phyloP scores from a whole-genome alignment of 2,329 filamentous ascomycete species.

The Lachnellula hyalina region DNA sequence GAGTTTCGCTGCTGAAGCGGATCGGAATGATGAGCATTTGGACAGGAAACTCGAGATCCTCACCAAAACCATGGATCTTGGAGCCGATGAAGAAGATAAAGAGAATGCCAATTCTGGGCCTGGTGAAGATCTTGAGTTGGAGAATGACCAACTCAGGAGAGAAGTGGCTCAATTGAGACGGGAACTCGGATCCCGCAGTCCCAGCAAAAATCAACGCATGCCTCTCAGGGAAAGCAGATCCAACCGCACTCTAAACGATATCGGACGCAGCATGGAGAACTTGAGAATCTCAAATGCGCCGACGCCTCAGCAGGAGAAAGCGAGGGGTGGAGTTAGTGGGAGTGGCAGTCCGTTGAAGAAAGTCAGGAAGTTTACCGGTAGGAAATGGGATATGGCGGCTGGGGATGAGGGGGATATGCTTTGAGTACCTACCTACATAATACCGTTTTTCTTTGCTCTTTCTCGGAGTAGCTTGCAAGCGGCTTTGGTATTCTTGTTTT shows the following conservation, averaged over 20 bases:
- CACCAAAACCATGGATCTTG: slow-evolving; percentile 43
- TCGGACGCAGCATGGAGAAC: slow-evolving; percentile 10
- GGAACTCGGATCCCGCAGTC: slow-evolving; percentile 52
- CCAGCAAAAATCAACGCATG: slow-evolving; percentile 23
- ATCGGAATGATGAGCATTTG: slow-evolving; percentile 76
- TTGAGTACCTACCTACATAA: not conserved
- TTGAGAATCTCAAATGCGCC: slow-evolving; percentile 6
- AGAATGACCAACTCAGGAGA: slow-evolving; percentile 64
- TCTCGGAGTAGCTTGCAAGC: too few species aligned
- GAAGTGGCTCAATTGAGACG: slow-evolving; percentile 62
- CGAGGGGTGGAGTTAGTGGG: not conserved
- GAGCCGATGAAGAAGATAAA: slow-evolving; percentile 47
- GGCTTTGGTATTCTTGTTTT: too few species aligned
- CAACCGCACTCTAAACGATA: not conserved
- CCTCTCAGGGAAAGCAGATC: slow-evolving; percentile 9
- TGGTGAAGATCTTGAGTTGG: slow-evolving; percentile 57
- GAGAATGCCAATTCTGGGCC: slow-evolving; percentile 41
- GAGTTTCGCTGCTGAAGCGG: slow-evolving; percentile 71
- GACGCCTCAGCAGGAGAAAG: not conserved
- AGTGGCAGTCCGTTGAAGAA: slow-evolving; percentile 24
- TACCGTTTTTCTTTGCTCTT: too few species aligned
- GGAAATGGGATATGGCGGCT: slow-evolving; percentile 29
- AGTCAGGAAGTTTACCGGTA: slow-evolving; percentile 25
- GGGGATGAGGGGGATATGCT: slow-evolving; percentile 18
- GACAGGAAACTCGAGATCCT: slow-evolving; percentile 81